Conservation (phyloP, 192 early-diverging fungal genomes). For the Chytriomyces sp. region DNA sequence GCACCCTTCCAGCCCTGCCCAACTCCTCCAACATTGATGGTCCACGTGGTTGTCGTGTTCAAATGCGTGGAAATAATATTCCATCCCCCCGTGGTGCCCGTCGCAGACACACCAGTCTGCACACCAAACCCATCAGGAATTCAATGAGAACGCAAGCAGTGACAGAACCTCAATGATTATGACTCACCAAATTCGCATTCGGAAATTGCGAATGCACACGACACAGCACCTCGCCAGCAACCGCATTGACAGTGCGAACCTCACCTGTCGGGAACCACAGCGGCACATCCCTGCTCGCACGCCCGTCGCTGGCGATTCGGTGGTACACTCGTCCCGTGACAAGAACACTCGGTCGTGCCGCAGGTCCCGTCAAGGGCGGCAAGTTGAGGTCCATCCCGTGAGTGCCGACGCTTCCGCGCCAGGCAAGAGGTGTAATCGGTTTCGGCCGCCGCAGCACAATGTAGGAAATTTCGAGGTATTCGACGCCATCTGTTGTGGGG, state of each 20-base stretch:
- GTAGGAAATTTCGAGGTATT: conserved; percentile 24
- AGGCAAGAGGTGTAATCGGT: neutral
- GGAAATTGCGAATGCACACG: conserved; percentile 27
- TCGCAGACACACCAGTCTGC: neutral
- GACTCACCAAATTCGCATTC: conserved; percentile 8
- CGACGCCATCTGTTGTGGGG: conserved; percentile 19
- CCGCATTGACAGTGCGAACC: conserved; percentile 18
- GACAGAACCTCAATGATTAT: neutral
- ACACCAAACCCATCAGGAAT: neutral
- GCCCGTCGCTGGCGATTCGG: conserved; percentile 19
- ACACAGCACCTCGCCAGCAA: conserved; percentile 16
- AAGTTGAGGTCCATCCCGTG: neutral
- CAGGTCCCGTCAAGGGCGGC: neutral
- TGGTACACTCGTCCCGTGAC: conserved; percentile 6
- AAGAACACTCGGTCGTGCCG: neutral
- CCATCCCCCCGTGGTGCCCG: conserved; percentile 2
- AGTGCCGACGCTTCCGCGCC: neutral
- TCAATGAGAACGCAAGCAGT: neutral
- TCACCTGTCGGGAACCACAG: conserved; percentile 24
- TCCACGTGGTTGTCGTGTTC: conserved; percentile 1
- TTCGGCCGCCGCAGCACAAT: conserved; percentile 16
- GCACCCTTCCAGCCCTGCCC: conserved; percentile 12
- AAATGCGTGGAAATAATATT: neutral
- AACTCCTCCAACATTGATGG: conserved; percentile 19
- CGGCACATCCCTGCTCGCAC: neutral